phyloP scores from a whole-genome alignment of 2,329 filamentous ascomycete species.

The Fusarium sp. region DNA sequence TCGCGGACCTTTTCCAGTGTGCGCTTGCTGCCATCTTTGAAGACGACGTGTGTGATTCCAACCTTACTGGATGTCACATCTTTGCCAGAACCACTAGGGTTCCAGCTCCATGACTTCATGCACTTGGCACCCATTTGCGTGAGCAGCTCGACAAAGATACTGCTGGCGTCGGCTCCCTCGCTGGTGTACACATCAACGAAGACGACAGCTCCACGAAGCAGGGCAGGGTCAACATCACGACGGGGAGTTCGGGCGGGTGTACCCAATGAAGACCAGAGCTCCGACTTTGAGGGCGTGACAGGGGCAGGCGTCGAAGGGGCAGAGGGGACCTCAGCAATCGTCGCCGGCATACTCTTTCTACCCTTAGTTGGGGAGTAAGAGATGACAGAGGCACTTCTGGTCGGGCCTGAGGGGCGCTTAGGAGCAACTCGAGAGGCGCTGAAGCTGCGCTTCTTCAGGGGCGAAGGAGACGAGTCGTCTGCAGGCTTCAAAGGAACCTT shows the following conservation, averaged over 20 bases:
- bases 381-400: conserved; percentile 64
- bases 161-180: conserved; percentile 83
- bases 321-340: conserved; percentile 38
- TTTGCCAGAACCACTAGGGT: conserved; percentile 59
- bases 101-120: conserved; percentile 82
- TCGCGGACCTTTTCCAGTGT: conserved; percentile 85
- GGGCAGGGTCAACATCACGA: conserved; percentile 62
- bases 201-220: conserved; percentile 79
- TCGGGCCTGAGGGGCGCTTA: conserved; percentile 57
- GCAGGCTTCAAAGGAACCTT: conserved; percentile 81
- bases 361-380: conserved; percentile 67
- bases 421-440: conserved; percentile 63
- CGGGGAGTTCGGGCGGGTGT: conserved; percentile 70
- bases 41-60: conserved; percentile 89
- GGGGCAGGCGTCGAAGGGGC: conserved; percentile 51
- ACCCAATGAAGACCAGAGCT: conserved; percentile 66
- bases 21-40: conserved; percentile 84
- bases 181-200: conserved; percentile 87
- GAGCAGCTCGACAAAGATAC: conserved; percentile 84
- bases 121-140: conserved; percentile 85
- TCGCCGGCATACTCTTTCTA: conserved; percentile 45
- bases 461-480: conserved; percentile 66
- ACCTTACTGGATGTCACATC: conserved; percentile 64
- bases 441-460: conserved; percentile 63
- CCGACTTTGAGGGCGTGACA: conserved; percentile 60